phyloP scores from a whole-genome alignment of 1,284 basidiomycete species.

The Sanghuangporus sanghuang region DNA sequence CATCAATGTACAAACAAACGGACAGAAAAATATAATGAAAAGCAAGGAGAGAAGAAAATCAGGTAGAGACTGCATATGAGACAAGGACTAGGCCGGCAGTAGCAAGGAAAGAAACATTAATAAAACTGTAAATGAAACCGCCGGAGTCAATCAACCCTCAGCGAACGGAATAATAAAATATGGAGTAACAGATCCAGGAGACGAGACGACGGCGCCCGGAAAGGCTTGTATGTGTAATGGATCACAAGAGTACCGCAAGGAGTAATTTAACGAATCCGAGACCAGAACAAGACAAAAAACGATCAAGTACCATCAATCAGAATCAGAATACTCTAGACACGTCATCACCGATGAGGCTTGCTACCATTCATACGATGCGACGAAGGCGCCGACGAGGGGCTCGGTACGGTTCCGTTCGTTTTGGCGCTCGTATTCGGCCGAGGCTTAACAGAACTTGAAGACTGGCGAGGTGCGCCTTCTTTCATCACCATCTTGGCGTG shows the following conservation, averaged over 20 bases:
- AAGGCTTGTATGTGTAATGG: not conserved
- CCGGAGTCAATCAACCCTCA: not conserved
- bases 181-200: not conserved
- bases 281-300: too few relatives aligned
- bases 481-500: conserved; percentile 92
- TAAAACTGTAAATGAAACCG: not conserved
- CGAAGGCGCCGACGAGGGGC: conserved; percentile 26
- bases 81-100: not conserved
- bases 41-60: not conserved
- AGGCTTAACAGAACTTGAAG: conserved; percentile 42
- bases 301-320: not conserved
- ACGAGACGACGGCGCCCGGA: not conserved
- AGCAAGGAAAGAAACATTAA: not conserved
- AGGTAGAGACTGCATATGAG: not conserved
- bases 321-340: not conserved
- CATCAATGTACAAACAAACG: not conserved
- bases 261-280: too few relatives aligned
- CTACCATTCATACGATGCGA: conserved; percentile 41
- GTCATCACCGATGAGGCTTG: conserved; percentile 43
- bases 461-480: conserved; percentile 52
- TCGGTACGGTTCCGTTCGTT: conserved; percentile 34
- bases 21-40: not conserved
- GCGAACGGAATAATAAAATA: not conserved
- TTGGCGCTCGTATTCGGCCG: conserved; percentile 43
- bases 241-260: not conserved